These are phyloP conservation scores for Fusarium sp. DNA, from an alignment of 2,329 filamentous ascomycete genomes.

Conservation along the genomic window DNA sequence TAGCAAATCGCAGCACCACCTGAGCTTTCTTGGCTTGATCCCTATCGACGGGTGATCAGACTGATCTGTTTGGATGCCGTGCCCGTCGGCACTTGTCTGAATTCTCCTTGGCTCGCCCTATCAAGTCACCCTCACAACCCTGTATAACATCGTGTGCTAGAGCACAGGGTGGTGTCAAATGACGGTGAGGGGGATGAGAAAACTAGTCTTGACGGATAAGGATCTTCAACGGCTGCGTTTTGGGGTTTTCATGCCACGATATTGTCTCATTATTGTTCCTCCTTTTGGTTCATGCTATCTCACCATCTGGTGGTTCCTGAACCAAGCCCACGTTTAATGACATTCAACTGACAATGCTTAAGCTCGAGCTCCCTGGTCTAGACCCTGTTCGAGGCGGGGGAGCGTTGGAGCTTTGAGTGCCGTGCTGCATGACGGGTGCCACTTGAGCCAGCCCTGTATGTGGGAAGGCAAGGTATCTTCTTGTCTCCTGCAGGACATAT, in stretches of 20 bases:
- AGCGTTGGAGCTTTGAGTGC: slow-evolving; percentile 28
- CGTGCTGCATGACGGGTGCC: slow-evolving; percentile 36
- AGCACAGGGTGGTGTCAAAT: slow-evolving; percentile 36
- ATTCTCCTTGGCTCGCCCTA: slow-evolving; percentile 29
- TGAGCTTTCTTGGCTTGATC: slow-evolving; percentile 30
- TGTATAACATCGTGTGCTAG: slow-evolving; percentile 37
- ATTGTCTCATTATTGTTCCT: background rate
- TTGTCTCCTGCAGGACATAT: slow-evolving; percentile 15
- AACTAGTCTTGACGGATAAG: slow-evolving; percentile 18
- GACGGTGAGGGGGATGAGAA: slow-evolving; percentile 37
- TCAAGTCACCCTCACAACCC: slow-evolving; percentile 25
- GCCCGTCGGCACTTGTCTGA: slow-evolving; percentile 38
- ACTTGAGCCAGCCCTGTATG: slow-evolving; percentile 24
- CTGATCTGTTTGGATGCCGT: slow-evolving; percentile 35
- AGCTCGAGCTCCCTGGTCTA: slow-evolving; percentile 15
- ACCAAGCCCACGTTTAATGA: slow-evolving; percentile 2
- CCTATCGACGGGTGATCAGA: slow-evolving; percentile 16
- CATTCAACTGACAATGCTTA: background rate
- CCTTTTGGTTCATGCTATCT: background rate
- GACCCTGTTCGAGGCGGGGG: slow-evolving; percentile 30
- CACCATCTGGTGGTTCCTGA: background rate
- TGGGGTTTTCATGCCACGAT: slow-evolving; percentile 5
- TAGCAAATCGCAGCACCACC: slow-evolving; percentile 27
- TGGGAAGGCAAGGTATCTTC: slow-evolving; percentile 8
- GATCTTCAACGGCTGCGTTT: background rate